Evolutionary conservation across 1,284 basidiomycete genomes (phyloP), one percentile per base, ranked within the genome.

Genomic region (Puccinia polysora): DNA sequence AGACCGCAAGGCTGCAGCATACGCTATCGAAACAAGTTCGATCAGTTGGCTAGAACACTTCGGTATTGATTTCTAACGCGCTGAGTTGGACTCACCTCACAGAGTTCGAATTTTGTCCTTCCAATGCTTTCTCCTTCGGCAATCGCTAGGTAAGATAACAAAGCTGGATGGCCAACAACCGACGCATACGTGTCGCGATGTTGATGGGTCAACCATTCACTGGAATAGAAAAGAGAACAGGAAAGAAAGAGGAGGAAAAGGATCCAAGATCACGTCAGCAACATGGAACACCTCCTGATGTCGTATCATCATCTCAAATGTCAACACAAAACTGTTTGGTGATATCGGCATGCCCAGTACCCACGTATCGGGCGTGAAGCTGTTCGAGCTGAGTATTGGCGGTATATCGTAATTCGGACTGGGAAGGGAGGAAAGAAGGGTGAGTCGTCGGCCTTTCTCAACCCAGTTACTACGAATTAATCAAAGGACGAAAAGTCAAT

Each of bases 1-100:
- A 91, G 91, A 0, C 94, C 95, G 78, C 92, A 97, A n/a, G 95
- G 95, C 80, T 97, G 94, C 50, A 98, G 83, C 94, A 97, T 97
- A 74, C 89, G 86, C 93, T 97, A 77, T n/a, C 20, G 36, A 49
- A 15, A n/a, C 2, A 32, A 36, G 28, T 14, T 14, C 14, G 34
- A 10, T 55, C 25, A 32, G 23, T 32, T 12, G 6, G 20, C 12
- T 10, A 7, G 25, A 4, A 34, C 50, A 10, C 30, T 47, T 34
- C 43, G n/a, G 45, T n/a, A 20, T 8, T 28, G 12, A 55, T 73
- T 62, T 32, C 60, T n/a, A 25, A 52, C 67, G 49, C 40, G n/a
- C 20, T 5, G 7, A 38, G 45, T 18, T 14, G 3, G 40, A 80
- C 86, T 73, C 76, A 95, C 94, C 88, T 97, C 93, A 2, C 89